Conservation (phyloP, 2,329 filamentous ascomycete genomes). For the Penicillium crustosum region DNA sequence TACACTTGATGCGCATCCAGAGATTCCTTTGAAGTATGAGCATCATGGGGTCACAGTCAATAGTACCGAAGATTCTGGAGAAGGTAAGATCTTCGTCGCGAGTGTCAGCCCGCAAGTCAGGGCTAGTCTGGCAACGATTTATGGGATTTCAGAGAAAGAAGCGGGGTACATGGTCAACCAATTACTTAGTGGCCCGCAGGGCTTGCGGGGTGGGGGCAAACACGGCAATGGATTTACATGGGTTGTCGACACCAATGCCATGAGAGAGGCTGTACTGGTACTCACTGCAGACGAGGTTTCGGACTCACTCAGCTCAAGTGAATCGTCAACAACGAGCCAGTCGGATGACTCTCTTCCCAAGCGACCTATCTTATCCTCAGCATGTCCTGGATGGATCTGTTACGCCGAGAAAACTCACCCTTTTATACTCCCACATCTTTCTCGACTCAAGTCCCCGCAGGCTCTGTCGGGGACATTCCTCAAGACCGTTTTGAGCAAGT, state of each 20-base stretch:
- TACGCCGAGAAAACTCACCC: slow-evolving; percentile 98
- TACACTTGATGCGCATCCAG: slow-evolving; percentile 66
- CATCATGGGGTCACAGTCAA: slow-evolving; percentile 48
- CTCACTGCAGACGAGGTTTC: slow-evolving; percentile 72
- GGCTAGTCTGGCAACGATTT: slow-evolving; percentile 84
- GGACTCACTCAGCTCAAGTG: slow-evolving; percentile 30
- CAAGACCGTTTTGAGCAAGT: slow-evolving; percentile 78
- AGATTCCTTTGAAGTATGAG: slow-evolving; percentile 36
- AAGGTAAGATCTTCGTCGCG: slow-evolving; percentile 81
- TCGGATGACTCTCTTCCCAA: slow-evolving; percentile 32
- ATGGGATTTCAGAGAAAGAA: slow-evolving; percentile 68
- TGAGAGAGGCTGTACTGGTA: slow-evolving; percentile 80
- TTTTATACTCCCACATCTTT: slow-evolving; percentile 86
- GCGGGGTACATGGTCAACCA: slow-evolving; percentile 82
- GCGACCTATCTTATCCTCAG: slow-evolving; percentile 67
- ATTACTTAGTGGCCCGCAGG: slow-evolving; percentile 68
- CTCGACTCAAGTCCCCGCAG: slow-evolving; percentile 88
- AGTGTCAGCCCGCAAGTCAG: slow-evolving; percentile 90
- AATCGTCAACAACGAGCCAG: slow-evolving; percentile 16
- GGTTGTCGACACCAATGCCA: slow-evolving; percentile 84
- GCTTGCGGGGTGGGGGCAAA: slow-evolving; percentile 68
- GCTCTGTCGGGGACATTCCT: slow-evolving; percentile 85
- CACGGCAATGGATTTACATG: slow-evolving; percentile 78
- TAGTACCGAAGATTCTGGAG: slow-evolving; percentile 25
- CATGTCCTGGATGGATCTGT: slow-evolving; percentile 97